Evolutionary conservation across 352 stramenopile genomes (phyloP).

Genomic region (Aphanomyces euteiches): DNA sequence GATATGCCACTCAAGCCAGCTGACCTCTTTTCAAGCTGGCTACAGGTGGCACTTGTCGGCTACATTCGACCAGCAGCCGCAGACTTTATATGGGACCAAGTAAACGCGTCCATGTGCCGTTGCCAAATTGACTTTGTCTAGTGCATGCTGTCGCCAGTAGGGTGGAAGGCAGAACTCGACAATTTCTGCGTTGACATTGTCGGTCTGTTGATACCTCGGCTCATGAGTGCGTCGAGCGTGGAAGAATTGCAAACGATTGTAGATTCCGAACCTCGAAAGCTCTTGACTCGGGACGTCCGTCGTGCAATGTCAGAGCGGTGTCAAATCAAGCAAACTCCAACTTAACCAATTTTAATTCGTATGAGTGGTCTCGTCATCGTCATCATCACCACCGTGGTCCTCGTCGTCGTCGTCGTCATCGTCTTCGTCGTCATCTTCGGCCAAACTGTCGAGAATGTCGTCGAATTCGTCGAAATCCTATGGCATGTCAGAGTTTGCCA

Average conservation of each 20-base stretch:
- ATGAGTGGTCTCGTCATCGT: conserved; percentile 2
- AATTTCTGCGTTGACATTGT: conserved; percentile 7
- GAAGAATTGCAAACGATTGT: not conserved
- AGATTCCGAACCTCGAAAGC: not conserved
- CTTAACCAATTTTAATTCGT: conserved; percentile 11
- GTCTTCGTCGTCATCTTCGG: conserved; percentile 31
- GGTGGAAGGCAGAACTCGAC: conserved; percentile 10
- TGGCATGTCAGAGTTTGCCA: not conserved
- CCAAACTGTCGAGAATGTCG: conserved; percentile 14
- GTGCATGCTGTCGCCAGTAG: conserved; percentile 4
- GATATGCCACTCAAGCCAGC: not conserved
- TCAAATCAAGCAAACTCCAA: not conserved
- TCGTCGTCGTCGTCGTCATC: conserved; percentile 12
- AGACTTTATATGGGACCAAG: conserved; percentile 27
- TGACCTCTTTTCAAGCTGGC: conserved; percentile 19
- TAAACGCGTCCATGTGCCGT: not conserved
- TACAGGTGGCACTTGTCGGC: conserved; percentile 18
- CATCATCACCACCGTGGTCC: conserved; percentile 27
- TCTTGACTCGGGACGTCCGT: conserved; percentile 11
- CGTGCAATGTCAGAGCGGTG: not conserved
- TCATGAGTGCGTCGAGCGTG: not conserved
- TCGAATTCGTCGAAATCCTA: conserved; percentile 27
- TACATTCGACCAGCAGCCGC: conserved; percentile 1
- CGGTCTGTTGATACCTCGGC: not conserved
- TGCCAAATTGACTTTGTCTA: conserved; percentile 7